Evolutionary conservation across 208 protist genomes (phyloP), one percentile per base, ranked within the genome.

Genomic region (Leishmania turanica): DNA sequence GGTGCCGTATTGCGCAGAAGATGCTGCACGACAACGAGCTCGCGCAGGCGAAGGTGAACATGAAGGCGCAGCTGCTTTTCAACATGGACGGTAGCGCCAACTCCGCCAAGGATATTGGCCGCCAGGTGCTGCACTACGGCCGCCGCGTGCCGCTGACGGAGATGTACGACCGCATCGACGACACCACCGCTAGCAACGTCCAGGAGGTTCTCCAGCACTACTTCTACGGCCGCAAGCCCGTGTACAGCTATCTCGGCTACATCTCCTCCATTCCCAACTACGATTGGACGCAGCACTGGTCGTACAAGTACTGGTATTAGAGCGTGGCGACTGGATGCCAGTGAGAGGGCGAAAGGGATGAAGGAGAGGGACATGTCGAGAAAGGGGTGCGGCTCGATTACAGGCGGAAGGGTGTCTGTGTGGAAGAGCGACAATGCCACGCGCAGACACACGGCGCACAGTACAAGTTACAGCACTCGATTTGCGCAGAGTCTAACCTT

Each of bases 221-320:
- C 88, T 98, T 95, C 89, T 96, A 96, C 89, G 91, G 91, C 72
- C 88, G 93, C 78, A 95, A 96, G 84, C 95, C 94, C 47, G 92
- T 95, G 60, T 94, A 94, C 87, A 96, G 93, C 79, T 96, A 96
- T 81, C 87, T 93, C 69, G 95, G 95, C 77, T 94, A 96, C 87
- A 91, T 93, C 75, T 90, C 92, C 6, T 79, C 84, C 71, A 94
- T 96, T 74, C 94, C 93, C 53, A 90, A 92, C 83, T 98, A 97
- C 88, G 91, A 96, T 84, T 94, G 90, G 90, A 95, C 92, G 19
- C 89, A 96, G 84, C 94, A 96, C 87, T 97, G 94, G 93, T 91
- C 93, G 45, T 96, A 96, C 91, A 97, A 96, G 90, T 96, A 95
- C 88, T 96, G 93, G 90, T 97, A 97, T 80, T 98, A 97, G 84